phyloP scores from a whole-genome alignment of 2,329 filamentous ascomycete species.

The Fusarium algeriense region DNA sequence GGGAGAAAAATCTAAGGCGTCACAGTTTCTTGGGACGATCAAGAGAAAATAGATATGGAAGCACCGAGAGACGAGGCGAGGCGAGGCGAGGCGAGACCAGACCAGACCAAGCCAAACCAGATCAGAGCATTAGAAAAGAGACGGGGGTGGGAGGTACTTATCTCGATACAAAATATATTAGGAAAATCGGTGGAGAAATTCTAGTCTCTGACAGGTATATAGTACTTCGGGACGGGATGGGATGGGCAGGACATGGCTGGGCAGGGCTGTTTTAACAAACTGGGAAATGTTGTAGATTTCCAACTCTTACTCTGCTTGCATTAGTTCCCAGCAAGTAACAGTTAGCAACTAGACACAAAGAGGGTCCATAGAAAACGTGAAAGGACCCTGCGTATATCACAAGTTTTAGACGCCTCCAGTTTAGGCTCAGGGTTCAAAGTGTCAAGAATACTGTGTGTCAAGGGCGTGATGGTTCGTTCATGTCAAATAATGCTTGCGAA shows the following conservation, averaged over 20 bases:
- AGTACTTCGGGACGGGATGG: slow-evolving; percentile 8
- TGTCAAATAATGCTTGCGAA: neutral
- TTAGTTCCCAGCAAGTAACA: neutral
- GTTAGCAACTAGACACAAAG: neutral
- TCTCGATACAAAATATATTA: neutral
- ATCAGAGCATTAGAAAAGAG: neutral
- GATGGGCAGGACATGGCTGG: neutral
- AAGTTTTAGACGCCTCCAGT: slow-evolving; percentile 7
- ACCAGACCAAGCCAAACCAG: neutral
- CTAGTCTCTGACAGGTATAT: slow-evolving; percentile 24
- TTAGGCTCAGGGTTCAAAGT: slow-evolving; percentile 8
- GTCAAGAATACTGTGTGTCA: neutral
- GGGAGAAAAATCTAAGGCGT: slow-evolving; percentile 32
- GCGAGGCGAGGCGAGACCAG: neutral
- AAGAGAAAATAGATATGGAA: neutral
- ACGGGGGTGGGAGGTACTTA: neutral
- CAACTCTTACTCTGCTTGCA: neutral
- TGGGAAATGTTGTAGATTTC: slow-evolving; percentile 18
- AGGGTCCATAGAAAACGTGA: slow-evolving; percentile 26
- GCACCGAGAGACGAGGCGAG: neutral
- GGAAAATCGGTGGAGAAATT: neutral
- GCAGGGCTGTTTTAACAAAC: neutral
- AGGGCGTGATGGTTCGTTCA: neutral
- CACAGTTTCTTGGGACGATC: slow-evolving; percentile 21
- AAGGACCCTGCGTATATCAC: slow-evolving; percentile 36